These are phyloP conservation scores for Apium graveolens DNA, from an alignment of 129 eudicot genomes.

Conservation along the genomic window DNA sequence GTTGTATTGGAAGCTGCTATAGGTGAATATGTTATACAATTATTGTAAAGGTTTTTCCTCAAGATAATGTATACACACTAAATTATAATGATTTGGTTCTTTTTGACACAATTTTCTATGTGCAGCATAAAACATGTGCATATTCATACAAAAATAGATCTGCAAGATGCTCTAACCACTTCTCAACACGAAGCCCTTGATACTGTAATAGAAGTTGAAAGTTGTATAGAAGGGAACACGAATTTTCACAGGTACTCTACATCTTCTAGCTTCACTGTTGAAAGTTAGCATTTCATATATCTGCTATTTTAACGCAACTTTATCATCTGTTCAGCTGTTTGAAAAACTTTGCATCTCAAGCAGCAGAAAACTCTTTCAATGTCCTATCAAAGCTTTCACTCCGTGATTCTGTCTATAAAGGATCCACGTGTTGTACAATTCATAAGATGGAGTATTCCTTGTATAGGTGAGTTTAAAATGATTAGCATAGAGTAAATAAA, in stretches of 20 bases:
- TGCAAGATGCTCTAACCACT: constrained; percentile 49
- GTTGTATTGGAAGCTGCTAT: neutral
- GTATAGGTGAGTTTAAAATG: constrained; percentile 46
- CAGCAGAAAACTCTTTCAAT: constrained; percentile 52
- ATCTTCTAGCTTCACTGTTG: neutral
- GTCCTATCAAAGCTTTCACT: constrained; percentile 40
- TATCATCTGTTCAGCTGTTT: constrained; percentile 35
- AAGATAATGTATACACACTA: neutral
- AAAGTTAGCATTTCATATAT: neutral
- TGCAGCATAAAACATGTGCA: constrained; percentile 76
- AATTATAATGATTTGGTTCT: constrained; percentile 4
- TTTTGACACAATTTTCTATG: neutral
- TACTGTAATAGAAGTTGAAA: constrained; percentile 81
- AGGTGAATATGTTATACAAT: neutral
- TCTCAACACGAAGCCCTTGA: constrained; percentile 60
- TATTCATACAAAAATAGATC: constrained; percentile 56
- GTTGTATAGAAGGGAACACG: constrained; percentile 75
- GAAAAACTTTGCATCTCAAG: constrained; percentile 52
- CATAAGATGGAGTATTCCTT: constrained; percentile 49
- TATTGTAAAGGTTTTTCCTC: neutral
- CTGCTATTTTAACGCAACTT: constrained; percentile 17
- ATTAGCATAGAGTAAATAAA: neutral
- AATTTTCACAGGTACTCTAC: constrained; percentile 53
- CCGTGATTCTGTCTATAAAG: constrained; percentile 26
- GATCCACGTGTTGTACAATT: constrained; percentile 26